Conservation (phyloP, 2,329 filamentous ascomycete genomes). For the Dactylonectria macrodidyma region DNA sequence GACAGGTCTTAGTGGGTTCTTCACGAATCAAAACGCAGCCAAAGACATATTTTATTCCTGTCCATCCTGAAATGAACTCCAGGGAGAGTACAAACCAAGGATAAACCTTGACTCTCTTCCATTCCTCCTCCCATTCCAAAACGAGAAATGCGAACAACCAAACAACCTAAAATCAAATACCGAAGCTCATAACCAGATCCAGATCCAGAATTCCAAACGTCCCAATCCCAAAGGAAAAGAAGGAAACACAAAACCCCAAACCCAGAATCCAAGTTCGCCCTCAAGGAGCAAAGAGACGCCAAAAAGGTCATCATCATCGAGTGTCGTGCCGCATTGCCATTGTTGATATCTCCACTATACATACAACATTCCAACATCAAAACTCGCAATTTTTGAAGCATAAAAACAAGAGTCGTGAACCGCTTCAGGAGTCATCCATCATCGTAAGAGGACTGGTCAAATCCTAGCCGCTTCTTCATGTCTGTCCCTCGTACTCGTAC, state of each 20-base stretch:
- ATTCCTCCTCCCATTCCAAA: neutral
- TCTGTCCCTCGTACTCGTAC: neutral
- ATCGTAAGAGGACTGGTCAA: slow-evolving; percentile 24
- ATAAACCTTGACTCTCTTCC: too few species aligned
- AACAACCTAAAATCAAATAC: neutral
- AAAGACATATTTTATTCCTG: neutral
- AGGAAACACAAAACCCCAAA: neutral
- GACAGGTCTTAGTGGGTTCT: neutral
- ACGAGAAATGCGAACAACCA: neutral
- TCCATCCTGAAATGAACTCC: neutral
- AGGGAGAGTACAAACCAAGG: neutral
- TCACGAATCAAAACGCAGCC: neutral
- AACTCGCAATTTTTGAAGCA: slow-evolving; percentile 23
- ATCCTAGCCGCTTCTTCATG: slow-evolving; percentile 25
- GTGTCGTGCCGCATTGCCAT: slow-evolving; percentile 44
- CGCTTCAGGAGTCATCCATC: slow-evolving; percentile 37
- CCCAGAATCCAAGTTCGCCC: slow-evolving; percentile 1
- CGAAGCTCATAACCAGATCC: neutral
- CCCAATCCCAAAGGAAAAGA: slow-evolving; percentile 10
- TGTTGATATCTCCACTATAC: slow-evolving; percentile 41
- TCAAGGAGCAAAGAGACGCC: neutral
- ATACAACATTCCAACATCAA: slow-evolving; percentile 34
- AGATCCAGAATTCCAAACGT: slow-evolving; percentile 8
- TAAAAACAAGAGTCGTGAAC: slow-evolving; percentile 38
- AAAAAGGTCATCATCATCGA: slow-evolving; percentile 32